phyloP scores from a whole-genome alignment of 1,139 yeast genomes.

The Pichia sp. region DNA sequence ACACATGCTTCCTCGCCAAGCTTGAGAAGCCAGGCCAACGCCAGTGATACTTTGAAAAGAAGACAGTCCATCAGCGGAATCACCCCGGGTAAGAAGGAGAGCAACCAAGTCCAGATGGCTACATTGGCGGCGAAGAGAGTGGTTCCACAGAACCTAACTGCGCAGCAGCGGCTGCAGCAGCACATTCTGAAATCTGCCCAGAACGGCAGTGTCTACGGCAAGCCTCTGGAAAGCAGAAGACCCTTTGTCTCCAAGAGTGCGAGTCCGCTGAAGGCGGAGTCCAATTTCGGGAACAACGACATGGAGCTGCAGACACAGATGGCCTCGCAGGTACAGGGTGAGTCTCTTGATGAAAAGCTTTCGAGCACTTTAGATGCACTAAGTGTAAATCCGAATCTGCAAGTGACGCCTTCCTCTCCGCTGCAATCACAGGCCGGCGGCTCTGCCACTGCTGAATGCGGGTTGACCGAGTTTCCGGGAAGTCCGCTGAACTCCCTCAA shows the following conservation, averaged over 20 bases:
- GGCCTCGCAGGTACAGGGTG: not conserved
- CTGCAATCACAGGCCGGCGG: not conserved
- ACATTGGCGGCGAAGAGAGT: conserved; percentile 20
- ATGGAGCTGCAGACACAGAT: conserved; percentile 3
- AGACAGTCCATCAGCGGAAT: conserved; percentile 8
- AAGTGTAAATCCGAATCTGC: not conserved
- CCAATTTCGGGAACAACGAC: not conserved
- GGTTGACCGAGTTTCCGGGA: conserved; percentile 17
- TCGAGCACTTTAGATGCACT: not conserved
- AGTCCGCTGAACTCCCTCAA: conserved; percentile 31
- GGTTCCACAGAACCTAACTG: conserved; percentile 20
- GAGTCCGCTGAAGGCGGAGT: conserved; percentile 2
- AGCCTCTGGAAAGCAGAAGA: conserved; percentile 20
- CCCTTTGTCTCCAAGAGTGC: not conserved
- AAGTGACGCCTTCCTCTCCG: conserved; percentile 7
- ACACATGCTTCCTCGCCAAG: conserved; percentile 1
- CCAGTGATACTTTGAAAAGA: conserved; percentile 5
- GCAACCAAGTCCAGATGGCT: conserved; percentile 19
- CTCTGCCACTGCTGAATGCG: not conserved
- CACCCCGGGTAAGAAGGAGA: not conserved
- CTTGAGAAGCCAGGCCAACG: not conserved
- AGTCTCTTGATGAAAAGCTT: not conserved
- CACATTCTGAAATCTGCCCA: conserved; percentile 30
- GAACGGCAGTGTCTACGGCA: conserved; percentile 29
- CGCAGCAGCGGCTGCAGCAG: conserved; percentile 33